phyloP scores from a whole-genome alignment of 306 rosid genomes.

The Quercus dentata region DNA sequence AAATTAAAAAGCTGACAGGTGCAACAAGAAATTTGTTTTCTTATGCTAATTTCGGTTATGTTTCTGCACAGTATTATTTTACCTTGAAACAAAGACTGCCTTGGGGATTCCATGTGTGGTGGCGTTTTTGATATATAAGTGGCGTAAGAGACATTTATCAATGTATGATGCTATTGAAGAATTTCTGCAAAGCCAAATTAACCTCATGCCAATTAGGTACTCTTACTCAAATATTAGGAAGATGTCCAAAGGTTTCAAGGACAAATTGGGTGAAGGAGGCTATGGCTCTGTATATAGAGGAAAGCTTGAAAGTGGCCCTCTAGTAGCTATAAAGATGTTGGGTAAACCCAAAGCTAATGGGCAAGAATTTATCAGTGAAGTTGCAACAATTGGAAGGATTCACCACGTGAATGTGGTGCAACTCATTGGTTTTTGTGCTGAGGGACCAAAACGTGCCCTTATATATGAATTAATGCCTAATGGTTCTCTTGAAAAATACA shows the following conservation, averaged over 20 bases:
- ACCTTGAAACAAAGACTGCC: too few species aligned
- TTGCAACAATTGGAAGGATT: conserved; percentile 15
- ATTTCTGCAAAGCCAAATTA: conserved; percentile 2
- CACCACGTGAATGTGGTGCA: conserved; percentile 21
- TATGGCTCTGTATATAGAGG: conserved; percentile 15
- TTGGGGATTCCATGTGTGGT: not conserved
- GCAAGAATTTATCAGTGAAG: conserved; percentile 26
- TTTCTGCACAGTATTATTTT: too few species aligned
- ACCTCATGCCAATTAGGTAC: conserved; percentile 19
- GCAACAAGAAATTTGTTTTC: too few species aligned
- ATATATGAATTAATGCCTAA: conserved; percentile 27
- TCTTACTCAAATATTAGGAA: conserved; percentile 19
- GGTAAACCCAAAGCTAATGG: conserved; percentile 14
- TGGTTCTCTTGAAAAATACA: conserved; percentile 24
- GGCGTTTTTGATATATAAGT: conserved; percentile 7
- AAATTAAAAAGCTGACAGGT: too few species aligned
- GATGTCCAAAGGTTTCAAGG: conserved; percentile 11
- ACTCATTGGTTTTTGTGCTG: conserved; percentile 25
- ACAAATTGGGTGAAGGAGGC: conserved; percentile 26
- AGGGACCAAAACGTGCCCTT: conserved; percentile 14
- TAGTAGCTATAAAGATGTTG: conserved; percentile 25
- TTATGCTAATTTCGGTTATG: too few species aligned
- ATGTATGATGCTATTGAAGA: conserved; percentile 4
- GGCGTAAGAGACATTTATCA: conserved; percentile 29
- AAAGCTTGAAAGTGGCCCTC: conserved; percentile 7